phyloP scores from a whole-genome alignment of 148 eudicot species.

The Rhododendron griersonianum region DNA sequence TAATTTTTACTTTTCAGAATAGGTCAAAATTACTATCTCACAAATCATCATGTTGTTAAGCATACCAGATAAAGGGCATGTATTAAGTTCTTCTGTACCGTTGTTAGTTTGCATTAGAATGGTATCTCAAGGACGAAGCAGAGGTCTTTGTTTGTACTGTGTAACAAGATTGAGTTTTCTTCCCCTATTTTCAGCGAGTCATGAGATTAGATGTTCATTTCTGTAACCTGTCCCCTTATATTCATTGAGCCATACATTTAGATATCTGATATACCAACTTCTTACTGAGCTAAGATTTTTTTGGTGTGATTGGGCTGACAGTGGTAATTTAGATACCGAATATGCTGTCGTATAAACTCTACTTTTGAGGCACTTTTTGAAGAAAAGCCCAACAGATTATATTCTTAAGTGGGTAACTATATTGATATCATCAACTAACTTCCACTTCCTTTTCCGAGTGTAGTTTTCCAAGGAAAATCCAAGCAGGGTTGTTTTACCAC shows the following conservation, averaged over 20 bases:
- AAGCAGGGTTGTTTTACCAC: conserved; percentile 40
- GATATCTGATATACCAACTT: not conserved
- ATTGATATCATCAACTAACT: not conserved
- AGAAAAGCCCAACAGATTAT: not conserved
- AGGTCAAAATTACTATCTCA: not conserved
- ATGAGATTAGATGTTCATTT: not conserved
- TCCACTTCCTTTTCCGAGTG: conserved; percentile 2
- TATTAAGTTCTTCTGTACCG: not conserved
- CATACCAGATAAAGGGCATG: not conserved
- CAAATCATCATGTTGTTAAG: not conserved
- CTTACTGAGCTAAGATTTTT: not conserved
- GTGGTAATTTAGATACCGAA: not conserved
- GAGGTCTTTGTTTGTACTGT: not conserved
- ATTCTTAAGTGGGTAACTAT: not conserved
- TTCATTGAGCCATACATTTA: not conserved
- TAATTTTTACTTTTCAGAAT: not conserved
- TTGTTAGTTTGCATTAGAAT: not conserved
- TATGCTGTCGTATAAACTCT: not conserved
- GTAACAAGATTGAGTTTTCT: not conserved
- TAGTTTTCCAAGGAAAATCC: conserved; percentile 75
- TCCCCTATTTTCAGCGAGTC: no score
- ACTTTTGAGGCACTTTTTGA: not conserved
- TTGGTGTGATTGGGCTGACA: not conserved
- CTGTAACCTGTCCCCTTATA: not conserved
- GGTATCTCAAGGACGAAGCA: not conserved